Evolutionary conservation across 192 early-diverging fungal genomes (phyloP), one percentile per base, ranked within the genome.

Genomic region (Coemansia interrupta): DNA sequence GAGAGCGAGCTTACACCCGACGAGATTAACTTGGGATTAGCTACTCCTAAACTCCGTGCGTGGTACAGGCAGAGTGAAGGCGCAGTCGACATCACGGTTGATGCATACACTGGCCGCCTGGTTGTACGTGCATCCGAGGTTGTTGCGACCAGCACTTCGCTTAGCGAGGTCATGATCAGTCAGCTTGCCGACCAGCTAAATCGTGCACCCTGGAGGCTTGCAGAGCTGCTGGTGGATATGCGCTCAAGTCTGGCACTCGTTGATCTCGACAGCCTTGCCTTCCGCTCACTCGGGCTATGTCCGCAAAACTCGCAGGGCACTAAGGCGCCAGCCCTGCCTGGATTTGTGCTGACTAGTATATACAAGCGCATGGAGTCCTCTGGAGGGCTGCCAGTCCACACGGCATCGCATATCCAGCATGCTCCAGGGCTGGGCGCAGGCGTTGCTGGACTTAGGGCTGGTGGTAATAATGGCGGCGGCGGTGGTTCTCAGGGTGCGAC

Each of bases 21-120:
- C 4, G 73, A 71, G 14, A 46, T 39, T 9, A 50, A 15, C 7
- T 15, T 29, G 39, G 61, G 60, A 20, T 56, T 59, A 4, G 54
- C 61, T 7, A 44, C 67, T 4, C 76, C 76, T 4, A 53, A 54
- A 4, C 56, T 78, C 51, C 76, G 76, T 2, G 76, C 66, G n/a
- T 78, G 76, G 76, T 78, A 73, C 54, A 54, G 76, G 6, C 48
- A 60, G 38, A 55, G 28, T 29, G 70, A 78, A 36, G 70, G 76
- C 10, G 76, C 76, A 2, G 70, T 78, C 10, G 76, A 78, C 39
- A 64, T 78, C 15, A 56, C 63, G 1, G 66, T 78, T 6, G 76
- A 78, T 24, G 52, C 56, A 2, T 66, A 52, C 23, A 69, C 76
- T 2, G 76, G 76, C 4, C 65, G 69, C 1, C 26, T 78, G 49